Conservation (phyloP, 2,329 filamentous ascomycete genomes). For the Neonectria faginata region DNA sequence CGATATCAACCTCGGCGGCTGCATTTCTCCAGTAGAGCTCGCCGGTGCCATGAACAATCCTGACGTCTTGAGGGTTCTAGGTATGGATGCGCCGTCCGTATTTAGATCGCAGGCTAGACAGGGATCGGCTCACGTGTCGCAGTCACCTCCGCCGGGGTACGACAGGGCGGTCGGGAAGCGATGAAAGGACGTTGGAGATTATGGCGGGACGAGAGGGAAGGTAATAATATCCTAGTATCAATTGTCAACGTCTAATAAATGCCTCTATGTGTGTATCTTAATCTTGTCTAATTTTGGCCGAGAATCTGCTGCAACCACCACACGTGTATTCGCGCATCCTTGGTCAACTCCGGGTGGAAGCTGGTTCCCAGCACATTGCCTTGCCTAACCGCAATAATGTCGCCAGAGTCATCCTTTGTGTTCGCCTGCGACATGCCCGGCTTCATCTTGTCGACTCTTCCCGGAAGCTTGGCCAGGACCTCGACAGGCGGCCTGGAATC, state of each 20-base stretch:
- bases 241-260: slow-evolving; percentile 21
- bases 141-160: slow-evolving; percentile 43
- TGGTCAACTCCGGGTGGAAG: slow-evolving; percentile 94
- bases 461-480: slow-evolving; percentile 64
- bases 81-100: slow-evolving; percentile 20
- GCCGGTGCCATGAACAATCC: slow-evolving; percentile 41
- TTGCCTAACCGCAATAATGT: slow-evolving; percentile 90
- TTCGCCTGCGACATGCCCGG: slow-evolving; percentile 53
- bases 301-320: slow-evolving; percentile 87
- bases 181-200: slow-evolving; percentile 16
- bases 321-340: slow-evolving; percentile 86
- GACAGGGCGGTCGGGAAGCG: slow-evolving; percentile 30
- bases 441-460: slow-evolving; percentile 53
- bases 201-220: slow-evolving; percentile 1
- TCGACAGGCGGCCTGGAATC: slow-evolving; percentile 57
- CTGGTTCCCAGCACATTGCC: slow-evolving; percentile 94
- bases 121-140: slow-evolving; percentile 2
- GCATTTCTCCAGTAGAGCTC: slow-evolving; percentile 40
- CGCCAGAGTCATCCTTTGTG: slow-evolving; percentile 64
- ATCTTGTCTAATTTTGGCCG: slow-evolving; percentile 30
- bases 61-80: slow-evolving; percentile 45
- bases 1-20: slow-evolving; percentile 33
- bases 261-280: slow-evolving; percentile 3
- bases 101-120: not conserved
- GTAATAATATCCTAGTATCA: not conserved